Evolutionary conservation across 1,284 basidiomycete species (phyloP).

Genomic region (Agaricales sp.): DNA sequence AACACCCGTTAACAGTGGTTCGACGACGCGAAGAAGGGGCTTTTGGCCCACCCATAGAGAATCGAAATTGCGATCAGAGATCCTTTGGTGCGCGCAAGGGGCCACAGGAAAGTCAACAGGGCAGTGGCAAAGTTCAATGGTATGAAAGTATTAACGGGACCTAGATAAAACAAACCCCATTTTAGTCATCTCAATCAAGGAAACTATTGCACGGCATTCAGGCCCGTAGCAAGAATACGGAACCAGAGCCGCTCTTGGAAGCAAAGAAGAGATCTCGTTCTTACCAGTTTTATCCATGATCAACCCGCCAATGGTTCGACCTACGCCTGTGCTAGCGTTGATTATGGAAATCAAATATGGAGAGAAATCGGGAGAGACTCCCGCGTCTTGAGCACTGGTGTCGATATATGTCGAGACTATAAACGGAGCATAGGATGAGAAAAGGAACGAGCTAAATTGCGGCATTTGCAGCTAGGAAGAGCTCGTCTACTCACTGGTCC

Average conservation of each 20-base stretch:
- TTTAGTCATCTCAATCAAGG: too few relatives aligned
- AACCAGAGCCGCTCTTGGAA: background rate
- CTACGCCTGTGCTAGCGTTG: constrained; percentile 15
- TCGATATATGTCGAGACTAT: constrained; percentile 4
- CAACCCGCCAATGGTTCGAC: constrained; percentile 14
- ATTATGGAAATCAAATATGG: constrained; percentile 18
- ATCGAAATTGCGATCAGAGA: constrained; percentile 14
- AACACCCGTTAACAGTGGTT: background rate
- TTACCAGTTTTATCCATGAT: constrained; percentile 12
- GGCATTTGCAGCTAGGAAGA: background rate
- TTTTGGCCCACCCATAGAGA: constrained; percentile 13
- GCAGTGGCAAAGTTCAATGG: constrained; percentile 10
- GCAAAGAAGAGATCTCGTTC: background rate
- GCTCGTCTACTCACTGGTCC: background rate
- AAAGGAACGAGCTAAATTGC: background rate
- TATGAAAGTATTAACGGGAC: background rate
- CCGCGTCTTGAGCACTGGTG: constrained; percentile 10
- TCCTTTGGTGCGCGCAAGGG: constrained; percentile 11
- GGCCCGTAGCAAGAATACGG: too few relatives aligned
- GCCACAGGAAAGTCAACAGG: constrained; percentile 16
- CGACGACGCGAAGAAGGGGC: background rate
- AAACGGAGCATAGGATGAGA: background rate
- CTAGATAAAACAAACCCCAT: background rate
- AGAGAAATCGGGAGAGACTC: constrained; percentile 12
- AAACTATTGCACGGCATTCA: too few relatives aligned